phyloP scores from a whole-genome alignment of 2,329 filamentous ascomycete species.

The Phialocephala subalpina region DNA sequence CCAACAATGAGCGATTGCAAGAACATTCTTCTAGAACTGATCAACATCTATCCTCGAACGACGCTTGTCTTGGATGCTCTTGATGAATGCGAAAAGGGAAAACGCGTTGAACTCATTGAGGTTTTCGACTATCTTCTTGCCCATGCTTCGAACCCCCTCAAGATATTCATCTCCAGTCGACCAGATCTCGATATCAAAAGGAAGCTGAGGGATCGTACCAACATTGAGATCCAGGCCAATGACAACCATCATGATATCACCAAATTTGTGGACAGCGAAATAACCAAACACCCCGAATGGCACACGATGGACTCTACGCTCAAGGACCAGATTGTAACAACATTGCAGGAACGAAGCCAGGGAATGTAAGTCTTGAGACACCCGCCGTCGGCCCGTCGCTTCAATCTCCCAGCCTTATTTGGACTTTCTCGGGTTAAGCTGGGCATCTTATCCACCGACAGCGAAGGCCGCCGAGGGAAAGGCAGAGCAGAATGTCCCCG shows the following conservation, averaged over 20 bases:
- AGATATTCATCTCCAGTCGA: constrained; percentile 47
- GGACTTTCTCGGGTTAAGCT: neutral
- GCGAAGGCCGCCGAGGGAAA: too few relatives aligned
- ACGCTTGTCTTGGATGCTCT: constrained; percentile 48
- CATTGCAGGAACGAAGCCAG: constrained; percentile 35
- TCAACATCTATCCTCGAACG: constrained; percentile 42
- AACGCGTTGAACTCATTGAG: constrained; percentile 40
- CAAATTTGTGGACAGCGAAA: constrained; percentile 38
- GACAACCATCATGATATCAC: constrained; percentile 44
- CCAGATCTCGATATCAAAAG: constrained; percentile 42
- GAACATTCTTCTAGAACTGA: constrained; percentile 35
- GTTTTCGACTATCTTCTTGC: constrained; percentile 37
- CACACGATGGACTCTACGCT: constrained; percentile 26
- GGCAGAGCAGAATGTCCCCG: too few relatives aligned
- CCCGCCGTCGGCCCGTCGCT: neutral
- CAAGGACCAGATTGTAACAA: constrained; percentile 35
- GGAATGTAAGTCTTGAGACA: constrained; percentile 41
- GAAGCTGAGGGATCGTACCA: constrained; percentile 32
- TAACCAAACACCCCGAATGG: constrained; percentile 34
- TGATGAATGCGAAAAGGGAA: constrained; percentile 45
- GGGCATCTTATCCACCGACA: too few relatives aligned
- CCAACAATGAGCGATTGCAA: constrained; percentile 30
- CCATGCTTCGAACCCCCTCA: constrained; percentile 39
- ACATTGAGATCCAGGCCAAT: constrained; percentile 39
- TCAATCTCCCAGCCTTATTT: neutral